Percentiles rank a stretch among this genome's conserved stretches.
Evolutionary conservation across 164 flowering plant species (phyloP).

Genomic region (Tetracentron sinense): DNA sequence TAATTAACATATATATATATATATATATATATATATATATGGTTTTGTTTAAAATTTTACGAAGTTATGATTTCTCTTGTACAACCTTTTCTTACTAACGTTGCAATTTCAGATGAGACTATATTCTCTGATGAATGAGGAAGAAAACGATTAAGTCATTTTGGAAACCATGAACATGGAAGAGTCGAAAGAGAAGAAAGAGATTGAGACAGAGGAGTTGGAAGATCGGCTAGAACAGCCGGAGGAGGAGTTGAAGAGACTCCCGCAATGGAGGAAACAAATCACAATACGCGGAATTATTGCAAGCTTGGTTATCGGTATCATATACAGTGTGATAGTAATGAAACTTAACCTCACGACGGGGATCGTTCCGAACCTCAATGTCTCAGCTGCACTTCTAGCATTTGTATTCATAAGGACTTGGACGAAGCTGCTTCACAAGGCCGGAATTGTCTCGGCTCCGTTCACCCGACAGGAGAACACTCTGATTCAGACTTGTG

Average conservation of each 20-base stretch:
- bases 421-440: constrained; percentile 51
- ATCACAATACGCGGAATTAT: constrained; percentile 49
- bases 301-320: constrained; percentile 47
- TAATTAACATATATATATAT: too few relatives aligned
- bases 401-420: constrained; percentile 48
- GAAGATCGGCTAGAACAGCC: constrained; percentile 14
- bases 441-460: constrained; percentile 31
- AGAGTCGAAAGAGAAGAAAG: too few relatives aligned
- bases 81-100: constrained; percentile 23
- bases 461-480: constrained; percentile 72
- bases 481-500: constrained; percentile 81
- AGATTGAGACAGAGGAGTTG: constrained; percentile 4
- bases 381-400: constrained; percentile 62
- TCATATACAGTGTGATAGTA: constrained; percentile 64
- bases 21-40: too few relatives aligned
- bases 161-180: too few relatives aligned
- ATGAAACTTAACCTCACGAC: constrained; percentile 89
- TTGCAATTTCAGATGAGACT: constrained; percentile 26
- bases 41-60: too few relatives aligned
- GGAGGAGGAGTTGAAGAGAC: constrained; percentile 5
- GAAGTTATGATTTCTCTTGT: neutral
- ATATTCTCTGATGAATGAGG: constrained; percentile 7
- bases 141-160: neutral
- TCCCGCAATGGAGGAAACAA: constrained; percentile 67
- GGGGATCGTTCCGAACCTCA: constrained; percentile 64